phyloP scores from a whole-genome alignment of 176 grass and related monocot species.

The Canna indica region DNA sequence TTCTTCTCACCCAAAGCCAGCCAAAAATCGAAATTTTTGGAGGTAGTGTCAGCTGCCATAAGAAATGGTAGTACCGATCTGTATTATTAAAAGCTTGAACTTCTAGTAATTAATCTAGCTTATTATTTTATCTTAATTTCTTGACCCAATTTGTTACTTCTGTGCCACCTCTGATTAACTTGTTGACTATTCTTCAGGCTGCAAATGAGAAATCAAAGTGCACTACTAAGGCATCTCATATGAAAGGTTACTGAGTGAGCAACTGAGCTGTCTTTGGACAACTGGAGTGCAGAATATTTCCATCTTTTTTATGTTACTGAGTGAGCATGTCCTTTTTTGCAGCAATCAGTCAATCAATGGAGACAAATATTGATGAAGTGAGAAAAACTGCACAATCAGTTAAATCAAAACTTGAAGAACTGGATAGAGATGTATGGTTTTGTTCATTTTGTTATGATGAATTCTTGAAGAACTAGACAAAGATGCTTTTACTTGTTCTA shows the following conservation, averaged over 20 bases:
- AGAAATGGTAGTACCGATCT: too few relatives aligned
- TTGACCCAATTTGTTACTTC: too few relatives aligned
- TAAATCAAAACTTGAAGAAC: constrained; percentile 69
- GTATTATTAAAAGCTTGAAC: too few relatives aligned
- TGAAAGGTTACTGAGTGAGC: constrained; percentile 47
- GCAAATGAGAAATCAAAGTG: constrained; percentile 78
- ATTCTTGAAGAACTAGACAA: too few relatives aligned
- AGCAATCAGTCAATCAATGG: constrained; percentile 90
- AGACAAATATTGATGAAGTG: constrained; percentile 93
- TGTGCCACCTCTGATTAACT: neutral
- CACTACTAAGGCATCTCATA: constrained; percentile 67
- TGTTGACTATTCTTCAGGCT: constrained; percentile 34
- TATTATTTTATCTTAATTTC: neutral
- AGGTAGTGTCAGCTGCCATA: too few relatives aligned
- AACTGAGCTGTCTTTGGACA: neutral
- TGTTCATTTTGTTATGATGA: neutral
- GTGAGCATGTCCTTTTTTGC: constrained; percentile 7
- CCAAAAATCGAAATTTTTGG: too few relatives aligned
- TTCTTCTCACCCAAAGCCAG: too few relatives aligned
- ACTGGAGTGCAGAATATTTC: neutral
- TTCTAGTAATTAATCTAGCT: too few relatives aligned
- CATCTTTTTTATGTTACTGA: neutral
- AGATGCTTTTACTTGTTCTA: too few relatives aligned
- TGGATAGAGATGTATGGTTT: constrained; percentile 91
- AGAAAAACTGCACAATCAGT: constrained; percentile 59